Evolutionary conservation across 768 basidiomycete species (phyloP).

Genomic region (Daedaleopsis sinensis): DNA sequence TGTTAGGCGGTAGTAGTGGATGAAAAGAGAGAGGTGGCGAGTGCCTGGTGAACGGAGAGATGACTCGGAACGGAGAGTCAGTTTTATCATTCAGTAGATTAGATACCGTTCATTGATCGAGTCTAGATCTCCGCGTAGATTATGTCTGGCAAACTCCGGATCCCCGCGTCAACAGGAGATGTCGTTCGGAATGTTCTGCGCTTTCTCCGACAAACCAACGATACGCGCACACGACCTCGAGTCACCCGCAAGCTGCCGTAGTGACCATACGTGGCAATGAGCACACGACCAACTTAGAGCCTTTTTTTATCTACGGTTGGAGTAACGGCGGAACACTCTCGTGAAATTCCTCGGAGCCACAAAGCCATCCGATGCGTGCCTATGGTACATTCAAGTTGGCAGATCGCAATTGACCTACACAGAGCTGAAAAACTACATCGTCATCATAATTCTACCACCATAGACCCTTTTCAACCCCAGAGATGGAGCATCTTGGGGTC

Average conservation of each 20-base stretch:
- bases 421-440: background rate
- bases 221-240: background rate
- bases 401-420: no score
- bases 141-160: background rate
- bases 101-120: constrained; percentile 12
- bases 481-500: constrained; percentile 27
- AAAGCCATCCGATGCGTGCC: background rate
- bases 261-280: constrained; percentile 1
- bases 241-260: background rate
- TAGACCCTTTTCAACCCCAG: constrained; percentile 34
- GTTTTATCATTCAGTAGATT: constrained; percentile 22
- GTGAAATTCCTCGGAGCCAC: background rate
- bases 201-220: constrained; percentile 14
- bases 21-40: background rate
- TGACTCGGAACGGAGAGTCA: constrained; percentile 16
- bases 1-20: background rate
- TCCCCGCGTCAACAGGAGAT: background rate
- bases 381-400: background rate
- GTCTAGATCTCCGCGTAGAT: constrained; percentile 1
- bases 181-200: background rate
- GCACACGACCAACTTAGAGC: background rate
- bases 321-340: background rate
- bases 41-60: background rate
- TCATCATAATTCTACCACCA: background rate
- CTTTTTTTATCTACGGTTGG: background rate